These are phyloP conservation scores for Cercospora berteroae DNA, from an alignment of 2,329 filamentous ascomycete species.

Conservation along the genomic window DNA sequence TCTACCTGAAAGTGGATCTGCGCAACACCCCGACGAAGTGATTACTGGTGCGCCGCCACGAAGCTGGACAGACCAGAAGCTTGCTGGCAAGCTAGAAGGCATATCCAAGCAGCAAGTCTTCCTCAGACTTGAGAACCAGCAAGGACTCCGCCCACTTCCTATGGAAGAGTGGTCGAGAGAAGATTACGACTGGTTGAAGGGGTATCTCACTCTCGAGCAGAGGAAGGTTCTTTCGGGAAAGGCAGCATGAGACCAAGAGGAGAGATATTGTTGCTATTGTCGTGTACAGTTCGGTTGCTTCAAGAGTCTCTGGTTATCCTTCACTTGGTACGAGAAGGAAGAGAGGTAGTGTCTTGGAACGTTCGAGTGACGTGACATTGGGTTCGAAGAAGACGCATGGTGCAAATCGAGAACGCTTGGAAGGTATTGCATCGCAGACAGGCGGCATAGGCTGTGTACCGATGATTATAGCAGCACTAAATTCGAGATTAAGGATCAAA, in stretches of 20 bases:
- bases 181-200: constrained; percentile 1
- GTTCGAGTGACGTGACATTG: background rate
- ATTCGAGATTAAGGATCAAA: too few species aligned
- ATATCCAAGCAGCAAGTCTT: background rate
- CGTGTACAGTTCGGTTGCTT: background rate
- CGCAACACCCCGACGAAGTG: background rate
- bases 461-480: too few species aligned
- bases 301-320: background rate
- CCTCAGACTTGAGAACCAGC: background rate
- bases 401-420: background rate
- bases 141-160: background rate
- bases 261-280: background rate
- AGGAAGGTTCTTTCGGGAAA: background rate
- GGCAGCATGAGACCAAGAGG: background rate
- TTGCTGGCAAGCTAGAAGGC: constrained; percentile 2
- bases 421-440: background rate
- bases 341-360: background rate
- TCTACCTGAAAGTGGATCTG: background rate
- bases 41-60: constrained; percentile 4
- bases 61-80: background rate
- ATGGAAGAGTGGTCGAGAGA: background rate
- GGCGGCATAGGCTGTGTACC: background rate
- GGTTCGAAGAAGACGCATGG: background rate
- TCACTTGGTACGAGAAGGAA: background rate
- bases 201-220: background rate